phyloP scores from a whole-genome alignment of 1,284 basidiomycete species.

The Sanghuangporus baumii region DNA sequence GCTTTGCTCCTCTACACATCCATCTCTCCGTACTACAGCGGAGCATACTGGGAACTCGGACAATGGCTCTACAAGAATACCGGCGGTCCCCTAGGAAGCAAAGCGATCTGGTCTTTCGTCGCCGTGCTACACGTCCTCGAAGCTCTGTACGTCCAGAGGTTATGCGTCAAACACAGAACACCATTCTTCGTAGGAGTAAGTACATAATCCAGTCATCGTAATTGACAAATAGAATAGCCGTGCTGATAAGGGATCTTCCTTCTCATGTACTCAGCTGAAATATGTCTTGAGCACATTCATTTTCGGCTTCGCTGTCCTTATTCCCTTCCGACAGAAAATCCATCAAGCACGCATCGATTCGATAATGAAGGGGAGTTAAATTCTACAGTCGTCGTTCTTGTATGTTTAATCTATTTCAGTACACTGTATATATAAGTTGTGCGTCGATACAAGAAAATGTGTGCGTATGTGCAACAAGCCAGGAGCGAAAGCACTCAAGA shows the following conservation, averaged over 20 bases:
- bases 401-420: background rate
- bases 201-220: slow-evolving; percentile 16
- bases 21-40: slow-evolving; percentile 29
- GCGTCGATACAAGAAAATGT: background rate
- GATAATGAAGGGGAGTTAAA: slow-evolving; percentile 51
- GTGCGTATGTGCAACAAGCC: background rate
- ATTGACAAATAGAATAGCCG: background rate
- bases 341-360: slow-evolving; percentile 66
- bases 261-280: slow-evolving; percentile 32
- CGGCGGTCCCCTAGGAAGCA: slow-evolving; percentile 22
- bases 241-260: slow-evolving; percentile 10
- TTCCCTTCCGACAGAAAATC: slow-evolving; percentile 47
- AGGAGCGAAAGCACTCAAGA: no score
- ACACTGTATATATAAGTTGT: background rate
- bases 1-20: slow-evolving; percentile 35
- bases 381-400: background rate
- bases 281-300: slow-evolving; percentile 48
- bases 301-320: slow-evolving; percentile 49
- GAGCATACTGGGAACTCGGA: slow-evolving; percentile 19
- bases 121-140: slow-evolving; percentile 43
- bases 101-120: slow-evolving; percentile 29
- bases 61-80: slow-evolving; percentile 6
- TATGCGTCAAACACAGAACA: slow-evolving; percentile 55
- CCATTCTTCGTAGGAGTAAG: slow-evolving; percentile 49
- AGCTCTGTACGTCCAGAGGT: slow-evolving; percentile 42